Conservation (phyloP, 2,329 filamentous ascomycete species). For the Verticillium isaacii region DNA sequence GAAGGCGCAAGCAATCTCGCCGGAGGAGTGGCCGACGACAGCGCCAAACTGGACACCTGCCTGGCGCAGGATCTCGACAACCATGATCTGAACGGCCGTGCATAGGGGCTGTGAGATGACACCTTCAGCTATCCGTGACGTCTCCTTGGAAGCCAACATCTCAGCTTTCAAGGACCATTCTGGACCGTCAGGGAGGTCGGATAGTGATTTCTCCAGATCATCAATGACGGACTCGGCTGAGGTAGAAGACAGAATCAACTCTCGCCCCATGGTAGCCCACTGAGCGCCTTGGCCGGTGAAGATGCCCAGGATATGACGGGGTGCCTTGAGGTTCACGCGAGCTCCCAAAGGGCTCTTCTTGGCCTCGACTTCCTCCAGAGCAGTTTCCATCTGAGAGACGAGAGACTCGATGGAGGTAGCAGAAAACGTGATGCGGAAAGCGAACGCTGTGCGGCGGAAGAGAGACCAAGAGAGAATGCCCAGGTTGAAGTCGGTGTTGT, state of each 20-base stretch:
- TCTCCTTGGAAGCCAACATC: conserved; percentile 8
- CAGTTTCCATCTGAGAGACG: too few species aligned
- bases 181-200: conserved; percentile 12
- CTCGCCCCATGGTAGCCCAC: conserved; percentile 19
- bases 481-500: too few species aligned
- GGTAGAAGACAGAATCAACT: too few species aligned
- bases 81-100: conserved; percentile 23
- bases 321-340: too few species aligned
- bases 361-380: too few species aligned
- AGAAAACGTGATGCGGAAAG: too few species aligned
- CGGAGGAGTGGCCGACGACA: conserved; percentile 43
- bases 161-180: conserved; percentile 20
- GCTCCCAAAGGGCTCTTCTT: too few species aligned
- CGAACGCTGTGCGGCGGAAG: too few species aligned
- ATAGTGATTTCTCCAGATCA: too few species aligned
- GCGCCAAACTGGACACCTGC: conserved; percentile 25
- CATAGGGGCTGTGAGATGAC: conserved; percentile 24
- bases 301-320: conserved; percentile 12
- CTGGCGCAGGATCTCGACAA: conserved; percentile 18
- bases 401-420: too few species aligned
- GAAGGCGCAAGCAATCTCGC: conserved; percentile 46
- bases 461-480: too few species aligned
- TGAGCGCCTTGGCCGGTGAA: conserved; percentile 29
- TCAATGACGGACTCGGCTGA: too few species aligned
- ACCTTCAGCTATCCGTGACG: conserved; percentile 6